Percentiles rank a stretch among this genome's conserved stretches.
Evolutionary conservation across 805 yeast genomes (phyloP).

Genomic region (Starmerella sirachaensis): DNA sequence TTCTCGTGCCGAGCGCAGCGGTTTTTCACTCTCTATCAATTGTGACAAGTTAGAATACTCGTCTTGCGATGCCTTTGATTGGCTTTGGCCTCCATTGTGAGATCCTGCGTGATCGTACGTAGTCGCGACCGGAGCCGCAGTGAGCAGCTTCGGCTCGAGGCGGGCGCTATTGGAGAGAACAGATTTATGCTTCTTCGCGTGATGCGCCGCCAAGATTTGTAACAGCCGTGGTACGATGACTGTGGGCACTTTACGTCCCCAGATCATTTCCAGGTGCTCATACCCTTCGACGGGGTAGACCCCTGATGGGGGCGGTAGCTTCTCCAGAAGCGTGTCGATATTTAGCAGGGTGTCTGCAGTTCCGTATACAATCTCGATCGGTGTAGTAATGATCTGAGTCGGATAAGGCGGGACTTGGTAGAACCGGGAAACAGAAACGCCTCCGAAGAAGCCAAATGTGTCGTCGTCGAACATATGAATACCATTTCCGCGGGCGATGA

Average conservation of each 20-base stretch:
- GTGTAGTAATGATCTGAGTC: constrained; percentile 53
- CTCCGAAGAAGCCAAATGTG: constrained; percentile 20
- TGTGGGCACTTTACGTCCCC: constrained; percentile 59
- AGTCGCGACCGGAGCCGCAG: too few relatives aligned
- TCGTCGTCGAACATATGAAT: constrained; percentile 93
- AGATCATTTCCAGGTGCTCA: constrained; percentile 81
- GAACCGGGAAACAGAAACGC: constrained; percentile 24
- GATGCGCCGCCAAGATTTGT: constrained; percentile 4
- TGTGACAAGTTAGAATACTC: too few relatives aligned
- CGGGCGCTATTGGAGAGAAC: too few relatives aligned
- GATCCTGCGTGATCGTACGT: too few relatives aligned
- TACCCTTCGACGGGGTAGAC: constrained; percentile 39
- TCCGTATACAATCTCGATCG: constrained; percentile 72
- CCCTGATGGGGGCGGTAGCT: constrained; percentile 54
- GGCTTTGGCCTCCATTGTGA: too few relatives aligned
- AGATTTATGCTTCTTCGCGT: too few relatives aligned
- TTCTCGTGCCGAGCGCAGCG: too few relatives aligned
- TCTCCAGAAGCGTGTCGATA: constrained; percentile 57
- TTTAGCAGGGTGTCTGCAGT: constrained; percentile 74
- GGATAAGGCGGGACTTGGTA: constrained; percentile 51
- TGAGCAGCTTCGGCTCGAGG: too few relatives aligned
- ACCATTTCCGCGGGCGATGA: constrained; percentile 49
- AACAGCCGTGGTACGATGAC: constrained; percentile 21
- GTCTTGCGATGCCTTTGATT: too few relatives aligned
- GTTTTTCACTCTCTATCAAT: too few relatives aligned